Evolutionary conservation across 768 basidiomycete species (phyloP).

Genomic region (Nidularia pulvinata): DNA sequence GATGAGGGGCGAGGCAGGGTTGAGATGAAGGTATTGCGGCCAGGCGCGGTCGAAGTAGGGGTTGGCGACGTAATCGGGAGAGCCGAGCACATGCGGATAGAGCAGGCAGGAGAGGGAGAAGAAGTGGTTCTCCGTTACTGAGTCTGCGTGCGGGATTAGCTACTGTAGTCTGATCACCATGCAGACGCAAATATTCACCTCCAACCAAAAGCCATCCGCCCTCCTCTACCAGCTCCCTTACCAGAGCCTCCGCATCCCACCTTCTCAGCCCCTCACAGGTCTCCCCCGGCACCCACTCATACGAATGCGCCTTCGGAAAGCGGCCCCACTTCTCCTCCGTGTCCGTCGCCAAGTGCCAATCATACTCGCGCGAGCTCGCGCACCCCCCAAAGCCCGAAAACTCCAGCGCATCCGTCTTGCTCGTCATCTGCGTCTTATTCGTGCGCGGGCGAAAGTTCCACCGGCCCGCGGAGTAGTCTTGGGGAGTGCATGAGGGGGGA

Average conservation of each 20-base stretch:
- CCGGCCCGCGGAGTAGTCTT: constrained; percentile 26
- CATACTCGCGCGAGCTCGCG: constrained; percentile 59
- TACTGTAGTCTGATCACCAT: too few species aligned
- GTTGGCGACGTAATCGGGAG: constrained; percentile 56
- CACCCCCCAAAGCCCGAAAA: constrained; percentile 64
- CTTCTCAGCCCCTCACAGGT: constrained; percentile 38
- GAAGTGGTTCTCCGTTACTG: constrained; percentile 73
- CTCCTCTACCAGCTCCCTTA: constrained; percentile 61
- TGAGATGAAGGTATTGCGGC: constrained; percentile 65
- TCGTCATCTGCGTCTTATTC: constrained; percentile 28
- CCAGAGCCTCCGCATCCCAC: constrained; percentile 38
- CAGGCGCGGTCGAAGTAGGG: constrained; percentile 61
- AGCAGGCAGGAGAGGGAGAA: constrained; percentile 70
- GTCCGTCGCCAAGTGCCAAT: constrained; percentile 65
- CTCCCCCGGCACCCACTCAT: constrained; percentile 50
- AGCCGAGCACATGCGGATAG: constrained; percentile 66
- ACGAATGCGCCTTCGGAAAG: constrained; percentile 52
- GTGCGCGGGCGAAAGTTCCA: constrained; percentile 42
- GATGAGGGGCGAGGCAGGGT: constrained; percentile 50
- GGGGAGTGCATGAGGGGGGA: constrained; percentile 20
- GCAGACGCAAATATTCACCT: constrained; percentile 33
- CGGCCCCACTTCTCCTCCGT: constrained; percentile 42
- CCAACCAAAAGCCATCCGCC: constrained; percentile 73
- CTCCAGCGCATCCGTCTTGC: constrained; percentile 38
- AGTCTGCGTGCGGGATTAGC: constrained; percentile 35